phyloP scores from a whole-genome alignment of 805 yeast species.

The Sugiyamaella americana region DNA sequence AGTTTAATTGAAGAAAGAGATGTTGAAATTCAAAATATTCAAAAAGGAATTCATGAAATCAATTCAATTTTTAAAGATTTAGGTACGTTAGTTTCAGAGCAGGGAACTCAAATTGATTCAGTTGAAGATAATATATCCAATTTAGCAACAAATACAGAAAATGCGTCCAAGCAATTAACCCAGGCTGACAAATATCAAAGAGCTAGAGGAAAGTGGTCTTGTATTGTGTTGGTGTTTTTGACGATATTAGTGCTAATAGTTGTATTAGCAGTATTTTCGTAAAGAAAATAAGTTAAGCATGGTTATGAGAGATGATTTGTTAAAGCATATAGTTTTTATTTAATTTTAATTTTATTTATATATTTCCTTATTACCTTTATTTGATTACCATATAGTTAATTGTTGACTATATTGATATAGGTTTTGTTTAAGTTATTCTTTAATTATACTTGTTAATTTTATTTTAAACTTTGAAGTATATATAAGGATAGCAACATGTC shows the following conservation, averaged over 20 bases:
- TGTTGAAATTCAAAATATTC: conserved; percentile 62
- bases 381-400: too few relatives aligned
- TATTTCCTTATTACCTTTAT: too few relatives aligned
- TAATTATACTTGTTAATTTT: too few relatives aligned
- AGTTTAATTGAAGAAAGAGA: conserved; percentile 59
- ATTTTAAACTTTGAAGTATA: too few relatives aligned
- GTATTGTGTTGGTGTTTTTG: conserved; percentile 55
- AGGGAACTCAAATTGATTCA: conserved; percentile 77
- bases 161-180: conserved; percentile 62
- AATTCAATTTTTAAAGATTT: conserved; percentile 80
- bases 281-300: too few relatives aligned
- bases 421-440: too few relatives aligned
- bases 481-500: too few relatives aligned
- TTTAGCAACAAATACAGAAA: conserved; percentile 56
- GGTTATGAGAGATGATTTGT: too few relatives aligned
- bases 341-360: too few relatives aligned
- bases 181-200: conserved; percentile 74
- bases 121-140: conserved; percentile 72
- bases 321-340: too few relatives aligned
- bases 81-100: conserved; percentile 71
- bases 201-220: conserved; percentile 64
- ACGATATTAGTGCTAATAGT: conserved; percentile 55
- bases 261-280: conserved; percentile 26
- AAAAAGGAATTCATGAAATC: conserved; percentile 75
- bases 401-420: too few relatives aligned